Evolutionary conservation across 768 basidiomycete species (phyloP).

Genomic region (Punctularia strigosozonata): DNA sequence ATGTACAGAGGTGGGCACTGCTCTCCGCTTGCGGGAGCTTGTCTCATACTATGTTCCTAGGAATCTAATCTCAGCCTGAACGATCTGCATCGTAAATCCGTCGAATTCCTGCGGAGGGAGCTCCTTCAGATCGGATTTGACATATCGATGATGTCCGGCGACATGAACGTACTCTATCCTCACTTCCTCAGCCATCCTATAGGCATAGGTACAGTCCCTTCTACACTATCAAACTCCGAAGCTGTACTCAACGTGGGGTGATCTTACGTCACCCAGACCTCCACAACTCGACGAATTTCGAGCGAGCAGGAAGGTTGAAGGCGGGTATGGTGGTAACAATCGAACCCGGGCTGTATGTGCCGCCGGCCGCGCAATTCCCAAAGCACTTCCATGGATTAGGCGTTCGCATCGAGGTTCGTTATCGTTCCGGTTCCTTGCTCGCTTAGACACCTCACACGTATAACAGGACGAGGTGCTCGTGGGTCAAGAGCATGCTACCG

Average conservation of each 20-base stretch:
- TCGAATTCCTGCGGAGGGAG: constrained; percentile 54
- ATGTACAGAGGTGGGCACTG: constrained; percentile 36
- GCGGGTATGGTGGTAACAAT: constrained; percentile 88
- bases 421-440: not conserved
- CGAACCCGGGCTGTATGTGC: constrained; percentile 92
- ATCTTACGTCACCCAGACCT: too few relatives aligned
- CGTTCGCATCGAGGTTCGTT: constrained; percentile 87
- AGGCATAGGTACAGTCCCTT: constrained; percentile 60
- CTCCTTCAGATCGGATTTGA: constrained; percentile 70
- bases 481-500: constrained; percentile 42
- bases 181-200: constrained; percentile 90
- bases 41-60: not conserved
- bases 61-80: constrained; percentile 41
- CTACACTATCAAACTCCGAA: too few relatives aligned
- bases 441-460: too few relatives aligned
- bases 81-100: constrained; percentile 68
- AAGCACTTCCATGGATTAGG: constrained; percentile 84
- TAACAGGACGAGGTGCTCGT: constrained; percentile 68
- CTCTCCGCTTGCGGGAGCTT: not conserved
- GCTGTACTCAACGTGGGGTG: too few relatives aligned
- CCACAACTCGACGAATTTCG: constrained; percentile 68
- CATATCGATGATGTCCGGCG: too few relatives aligned
- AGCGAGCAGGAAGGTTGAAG: constrained; percentile 40
- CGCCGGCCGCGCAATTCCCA: constrained; percentile 67
- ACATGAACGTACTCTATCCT: constrained; percentile 84